Conservation (phyloP, 1,284 basidiomycete species). For the Puccinia hordei region DNA sequence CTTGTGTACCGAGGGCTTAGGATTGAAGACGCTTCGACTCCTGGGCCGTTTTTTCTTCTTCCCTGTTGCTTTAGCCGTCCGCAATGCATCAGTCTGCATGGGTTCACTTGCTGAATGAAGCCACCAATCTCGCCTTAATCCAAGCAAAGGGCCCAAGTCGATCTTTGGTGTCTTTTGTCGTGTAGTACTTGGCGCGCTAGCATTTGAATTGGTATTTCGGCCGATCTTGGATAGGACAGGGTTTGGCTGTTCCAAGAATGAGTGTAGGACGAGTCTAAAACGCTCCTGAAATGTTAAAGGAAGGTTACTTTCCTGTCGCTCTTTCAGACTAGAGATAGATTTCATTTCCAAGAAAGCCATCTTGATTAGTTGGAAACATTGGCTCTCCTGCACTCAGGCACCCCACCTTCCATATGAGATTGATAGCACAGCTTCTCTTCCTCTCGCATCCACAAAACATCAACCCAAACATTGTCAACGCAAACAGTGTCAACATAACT, state of each 20-base stretch:
- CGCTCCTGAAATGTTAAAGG: conserved; percentile 39
- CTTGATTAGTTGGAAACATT: conserved; percentile 34
- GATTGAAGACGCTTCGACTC: conserved; percentile 30
- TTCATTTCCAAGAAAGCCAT: conserved; percentile 20
- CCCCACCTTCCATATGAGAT: conserved; percentile 50
- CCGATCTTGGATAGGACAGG: neutral
- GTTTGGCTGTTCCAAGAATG: conserved; percentile 41
- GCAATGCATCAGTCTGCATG: neutral
- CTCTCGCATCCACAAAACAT: conserved; percentile 47
- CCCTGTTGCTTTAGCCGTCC: neutral
- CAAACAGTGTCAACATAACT: conserved; percentile 40
- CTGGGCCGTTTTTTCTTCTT: conserved; percentile 31
- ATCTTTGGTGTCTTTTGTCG: conserved; percentile 38
- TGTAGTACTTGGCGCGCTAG: conserved; percentile 10
- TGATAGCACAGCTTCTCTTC: conserved; percentile 47
- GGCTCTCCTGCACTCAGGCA: conserved; percentile 48
- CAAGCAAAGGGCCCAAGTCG: conserved; percentile 48
- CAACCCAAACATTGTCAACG: too few relatives aligned
- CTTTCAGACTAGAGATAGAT: conserved; percentile 34
- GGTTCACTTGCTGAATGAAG: neutral
- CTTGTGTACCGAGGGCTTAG: conserved; percentile 20
- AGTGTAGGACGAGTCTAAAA: conserved; percentile 26
- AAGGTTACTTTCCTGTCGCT: conserved; percentile 22
- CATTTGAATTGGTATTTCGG: neutral
- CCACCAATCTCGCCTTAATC: conserved; percentile 47